These are phyloP conservation scores for Lecanicillium sp. DNA, from an alignment of 2,329 filamentous ascomycete species.

Conservation along the genomic window DNA sequence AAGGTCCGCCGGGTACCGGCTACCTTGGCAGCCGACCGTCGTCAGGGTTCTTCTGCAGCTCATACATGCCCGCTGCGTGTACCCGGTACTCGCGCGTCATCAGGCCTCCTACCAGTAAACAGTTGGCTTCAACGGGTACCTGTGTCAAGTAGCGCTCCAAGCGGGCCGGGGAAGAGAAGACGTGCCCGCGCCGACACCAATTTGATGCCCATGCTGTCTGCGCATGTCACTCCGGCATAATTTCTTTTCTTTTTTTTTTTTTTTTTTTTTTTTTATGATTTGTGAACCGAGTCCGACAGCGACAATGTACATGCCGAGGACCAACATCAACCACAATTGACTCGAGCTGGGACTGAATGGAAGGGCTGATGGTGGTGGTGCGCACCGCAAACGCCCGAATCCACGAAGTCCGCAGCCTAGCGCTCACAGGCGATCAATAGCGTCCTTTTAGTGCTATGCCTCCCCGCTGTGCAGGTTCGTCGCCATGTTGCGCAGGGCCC, in stretches of 20 bases:
- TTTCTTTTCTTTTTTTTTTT: too few species aligned
- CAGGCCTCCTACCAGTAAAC: not conserved
- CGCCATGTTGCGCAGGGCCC: not conserved
- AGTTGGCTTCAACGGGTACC: slow-evolving; percentile 6
- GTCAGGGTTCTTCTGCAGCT: too few species aligned
- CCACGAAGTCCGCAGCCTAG: not conserved
- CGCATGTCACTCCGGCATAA: not conserved
- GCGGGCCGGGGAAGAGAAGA: slow-evolving; percentile 2
- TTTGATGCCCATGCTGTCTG: not conserved
- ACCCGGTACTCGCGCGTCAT: not conserved
- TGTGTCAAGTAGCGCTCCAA: slow-evolving; percentile 6
- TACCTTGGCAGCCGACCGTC: too few species aligned
- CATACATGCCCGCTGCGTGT: too few species aligned
- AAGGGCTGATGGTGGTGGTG: not conserved
- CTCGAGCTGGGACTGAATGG: not conserved
- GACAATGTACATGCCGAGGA: too few species aligned
- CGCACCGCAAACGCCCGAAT: not conserved
- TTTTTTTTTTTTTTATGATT: too few species aligned
- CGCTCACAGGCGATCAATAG: slow-evolving; percentile 2
- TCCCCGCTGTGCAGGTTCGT: not conserved
- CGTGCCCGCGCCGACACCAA: not conserved
- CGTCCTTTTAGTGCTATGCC: not conserved
- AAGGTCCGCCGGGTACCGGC: too few species aligned
- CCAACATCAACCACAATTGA: too few species aligned
- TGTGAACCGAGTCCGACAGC: too few species aligned